These are phyloP conservation scores for Pseudogymnoascus sp. DNA, from an alignment of 2,329 filamentous ascomycete species.

Conservation along the genomic window DNA sequence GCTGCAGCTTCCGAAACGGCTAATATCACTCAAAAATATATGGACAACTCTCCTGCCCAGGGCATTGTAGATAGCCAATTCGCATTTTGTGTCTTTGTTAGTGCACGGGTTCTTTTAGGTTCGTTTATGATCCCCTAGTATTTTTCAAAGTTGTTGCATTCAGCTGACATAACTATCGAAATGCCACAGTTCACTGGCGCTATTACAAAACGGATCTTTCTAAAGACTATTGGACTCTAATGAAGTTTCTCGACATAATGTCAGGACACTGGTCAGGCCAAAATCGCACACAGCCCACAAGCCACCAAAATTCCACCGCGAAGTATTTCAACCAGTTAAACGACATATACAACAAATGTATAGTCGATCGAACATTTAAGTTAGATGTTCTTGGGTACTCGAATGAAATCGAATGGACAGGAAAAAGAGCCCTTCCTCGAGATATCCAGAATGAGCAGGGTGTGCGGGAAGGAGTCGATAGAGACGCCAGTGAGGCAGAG, in stretches of 20 bases:
- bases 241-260: slow-evolving; percentile 20
- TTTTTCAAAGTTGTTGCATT: not conserved
- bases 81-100: slow-evolving; percentile 26
- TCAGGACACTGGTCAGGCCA: slow-evolving; percentile 17
- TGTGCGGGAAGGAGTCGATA: not conserved
- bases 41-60: slow-evolving; percentile 18
- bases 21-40: slow-evolving; percentile 25
- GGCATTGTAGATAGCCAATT: slow-evolving; percentile 22
- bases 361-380: slow-evolving; percentile 7
- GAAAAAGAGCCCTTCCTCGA: not conserved
- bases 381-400: slow-evolving; percentile 14
- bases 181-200: slow-evolving; percentile 18
- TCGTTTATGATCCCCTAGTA: slow-evolving; percentile 6
- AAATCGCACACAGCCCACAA: slow-evolving; percentile 6
- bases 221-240: slow-evolving; percentile 20
- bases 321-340: slow-evolving; percentile 16
- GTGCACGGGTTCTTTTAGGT: slow-evolving; percentile 23
- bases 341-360: slow-evolving; percentile 11
- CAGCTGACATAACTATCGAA: not conserved
- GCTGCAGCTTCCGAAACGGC: slow-evolving; percentile 25
- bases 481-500: not conserved
- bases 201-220: slow-evolving; percentile 17
- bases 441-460: not conserved
- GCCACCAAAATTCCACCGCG: slow-evolving; percentile 12
- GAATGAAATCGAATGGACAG: slow-evolving; percentile 3